A percentile compares a stretch with the other conserved stretches of the same genome.
These are phyloP conservation scores for Colletotrichum sublineola DNA, from an alignment of 2,329 filamentous ascomycete species.

Conservation along the genomic window DNA sequence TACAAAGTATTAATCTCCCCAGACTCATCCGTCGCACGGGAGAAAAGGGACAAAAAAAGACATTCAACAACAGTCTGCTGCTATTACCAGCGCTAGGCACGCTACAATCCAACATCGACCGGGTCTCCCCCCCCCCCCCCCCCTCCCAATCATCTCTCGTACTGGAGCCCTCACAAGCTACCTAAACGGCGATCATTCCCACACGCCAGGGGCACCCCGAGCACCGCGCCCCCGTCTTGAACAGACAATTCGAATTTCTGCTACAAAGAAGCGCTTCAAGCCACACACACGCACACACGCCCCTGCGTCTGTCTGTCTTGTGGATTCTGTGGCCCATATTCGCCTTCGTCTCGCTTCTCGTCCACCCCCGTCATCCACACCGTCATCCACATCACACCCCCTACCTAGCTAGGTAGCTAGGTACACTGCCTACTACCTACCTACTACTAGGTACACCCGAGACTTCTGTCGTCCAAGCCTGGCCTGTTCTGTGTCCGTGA, in stretches of 20 bases:
- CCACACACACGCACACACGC: slow-evolving; percentile 28
- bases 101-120: slow-evolving; percentile 11
- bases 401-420: too few species aligned
- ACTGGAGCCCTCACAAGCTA: slow-evolving; percentile 3
- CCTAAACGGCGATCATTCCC: slow-evolving; percentile 41
- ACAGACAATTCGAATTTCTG: slow-evolving; percentile 38
- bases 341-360: slow-evolving; percentile 32
- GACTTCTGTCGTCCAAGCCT: slow-evolving; percentile 27
- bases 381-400: background rate
- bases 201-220: slow-evolving; percentile 25
- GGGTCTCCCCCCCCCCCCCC: slow-evolving; percentile 13
- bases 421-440: too few species aligned
- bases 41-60: background rate
- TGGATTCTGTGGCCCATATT: slow-evolving; percentile 17
- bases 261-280: slow-evolving; percentile 42
- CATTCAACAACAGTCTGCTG: background rate
- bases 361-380: background rate
- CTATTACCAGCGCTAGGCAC: background rate
- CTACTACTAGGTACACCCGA: too few species aligned
- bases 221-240: slow-evolving; percentile 11
- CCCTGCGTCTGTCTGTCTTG: slow-evolving; percentile 15
- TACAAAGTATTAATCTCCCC: background rate
- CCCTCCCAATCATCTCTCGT: slow-evolving; percentile 20
- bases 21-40: background rate
- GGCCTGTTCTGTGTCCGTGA: background rate